Evolutionary conservation across 768 basidiomycete species (phyloP), one percentile per base, ranked within the genome.

Genomic region (Harrya chromipes): DNA sequence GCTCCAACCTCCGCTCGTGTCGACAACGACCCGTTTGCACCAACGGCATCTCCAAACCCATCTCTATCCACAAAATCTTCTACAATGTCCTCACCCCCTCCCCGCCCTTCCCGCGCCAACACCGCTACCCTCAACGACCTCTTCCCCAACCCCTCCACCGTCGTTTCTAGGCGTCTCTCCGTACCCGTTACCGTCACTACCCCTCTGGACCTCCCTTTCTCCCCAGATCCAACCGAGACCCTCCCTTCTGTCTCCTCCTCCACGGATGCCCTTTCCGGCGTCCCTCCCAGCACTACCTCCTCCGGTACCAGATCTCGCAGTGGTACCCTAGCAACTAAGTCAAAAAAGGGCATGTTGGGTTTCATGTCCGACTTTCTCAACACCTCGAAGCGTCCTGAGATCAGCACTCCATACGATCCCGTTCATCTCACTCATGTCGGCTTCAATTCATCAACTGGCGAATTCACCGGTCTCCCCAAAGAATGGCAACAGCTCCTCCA

Each of bases 351-450:
- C 54, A 81, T 90, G 65, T 61, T 78, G 20, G 72, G 70, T 26
- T 76, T 78, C 67, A 77, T 90, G 62, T 79, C 86, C 35, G 84
- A 90, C 64, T 84, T 92, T 59, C 84, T 91, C 69, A 84, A 79
- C 64, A 75, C 80, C 48, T 78, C 79, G 34, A 91, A 89, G 60
- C 81, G 87, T 12, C 83, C 81, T 13, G 93, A 95, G 71, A 98
- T 99, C 75, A 93, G 90, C 66, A 94, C 94, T 0, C 97, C 97
- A 0, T 98, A 95, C 67, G 97, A 99, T 71, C 97, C 97, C 27
- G 95, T 98, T 34, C 95, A 98, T 74, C 87, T 99, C 62, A 98
- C 97, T 3, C 97, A 99, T 66, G 97, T 99, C 65, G 95, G 95
- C 52, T 98, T 97, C 83, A 97, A 99, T 70, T 90, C 91, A 6